phyloP scores from a whole-genome alignment of 768 basidiomycete species.

The Macrocybe gigantea region DNA sequence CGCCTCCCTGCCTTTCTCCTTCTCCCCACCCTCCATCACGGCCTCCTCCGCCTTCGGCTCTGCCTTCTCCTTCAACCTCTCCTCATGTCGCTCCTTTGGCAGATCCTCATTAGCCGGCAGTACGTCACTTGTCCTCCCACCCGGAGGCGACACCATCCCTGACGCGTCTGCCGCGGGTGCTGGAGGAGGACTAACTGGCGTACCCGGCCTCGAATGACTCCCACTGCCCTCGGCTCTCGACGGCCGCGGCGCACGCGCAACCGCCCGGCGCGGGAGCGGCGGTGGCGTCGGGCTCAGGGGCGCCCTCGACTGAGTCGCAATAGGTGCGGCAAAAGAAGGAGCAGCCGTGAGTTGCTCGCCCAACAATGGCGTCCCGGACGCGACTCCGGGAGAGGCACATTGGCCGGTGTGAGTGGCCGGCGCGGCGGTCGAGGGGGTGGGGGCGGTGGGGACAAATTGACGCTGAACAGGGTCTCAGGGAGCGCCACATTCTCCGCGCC shows the following conservation, averaged over 20 bases:
- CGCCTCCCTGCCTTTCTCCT: constrained; percentile 7
- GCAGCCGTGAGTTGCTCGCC: not conserved
- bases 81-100: not conserved
- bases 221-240: constrained; percentile 7
- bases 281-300: constrained; percentile 31
- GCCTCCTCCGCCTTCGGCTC: constrained; percentile 4
- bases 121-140: not conserved
- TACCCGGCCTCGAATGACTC: not conserved
- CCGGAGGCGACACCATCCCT: not conserved
- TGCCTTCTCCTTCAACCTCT: not conserved
- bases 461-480: too few species aligned
- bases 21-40: not conserved
- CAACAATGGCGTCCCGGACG: constrained; percentile 28
- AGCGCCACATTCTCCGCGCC: too few species aligned
- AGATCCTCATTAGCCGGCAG: not conserved
- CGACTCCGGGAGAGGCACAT: constrained; percentile 36
- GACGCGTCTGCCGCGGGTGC: not conserved
- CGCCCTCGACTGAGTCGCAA: constrained; percentile 8
- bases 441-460: not conserved
- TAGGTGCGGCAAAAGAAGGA: not conserved
- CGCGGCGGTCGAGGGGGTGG: constrained; percentile 13
- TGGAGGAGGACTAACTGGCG: constrained; percentile 5
- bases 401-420: constrained; percentile 25
- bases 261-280: constrained; percentile 62
- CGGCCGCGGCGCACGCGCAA: constrained; percentile 42